These are phyloP conservation scores for Eutypella sp. DNA, from an alignment of 2,329 filamentous ascomycete genomes.

Conservation along the genomic window DNA sequence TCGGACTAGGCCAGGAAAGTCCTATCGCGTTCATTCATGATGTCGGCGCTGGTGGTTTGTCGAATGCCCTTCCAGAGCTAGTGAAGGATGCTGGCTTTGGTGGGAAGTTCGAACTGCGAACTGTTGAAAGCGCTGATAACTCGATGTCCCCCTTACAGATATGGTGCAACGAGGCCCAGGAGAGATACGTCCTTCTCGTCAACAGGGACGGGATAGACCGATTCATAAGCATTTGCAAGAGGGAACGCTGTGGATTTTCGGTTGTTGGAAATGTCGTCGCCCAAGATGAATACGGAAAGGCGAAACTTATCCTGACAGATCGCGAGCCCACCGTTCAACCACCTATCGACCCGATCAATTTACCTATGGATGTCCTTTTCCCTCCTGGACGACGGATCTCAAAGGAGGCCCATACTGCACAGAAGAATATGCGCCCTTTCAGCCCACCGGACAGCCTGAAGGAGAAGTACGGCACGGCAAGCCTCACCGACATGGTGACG, in stretches of 20 bases:
- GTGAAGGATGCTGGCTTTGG: conserved; percentile 75
- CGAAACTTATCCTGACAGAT: conserved; percentile 63
- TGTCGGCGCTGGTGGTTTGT: conserved; percentile 87
- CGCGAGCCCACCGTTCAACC: conserved; percentile 20
- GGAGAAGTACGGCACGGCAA: background rate
- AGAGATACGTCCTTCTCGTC: conserved; percentile 89
- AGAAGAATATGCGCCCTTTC: conserved; percentile 4
- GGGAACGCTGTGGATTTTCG: conserved; percentile 90
- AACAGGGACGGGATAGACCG: conserved; percentile 74
- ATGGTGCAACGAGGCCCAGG: conserved; percentile 96
- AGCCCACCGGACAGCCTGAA: background rate
- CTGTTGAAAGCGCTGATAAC: conserved; percentile 83
- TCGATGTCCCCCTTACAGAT: conserved; percentile 96
- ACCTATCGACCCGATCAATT: conserved; percentile 20
- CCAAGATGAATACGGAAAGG: conserved; percentile 55
- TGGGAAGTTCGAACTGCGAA: conserved; percentile 88
- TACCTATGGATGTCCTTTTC: conserved; percentile 26
- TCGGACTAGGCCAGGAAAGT: conserved; percentile 74
- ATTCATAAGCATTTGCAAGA: conserved; percentile 62
- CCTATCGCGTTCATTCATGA: conserved; percentile 98
- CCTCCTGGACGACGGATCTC: conserved; percentile 23
- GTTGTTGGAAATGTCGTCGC: conserved; percentile 76
- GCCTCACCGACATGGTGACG: conserved; percentile 38
- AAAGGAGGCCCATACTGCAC: conserved; percentile 4
- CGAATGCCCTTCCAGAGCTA: conserved; percentile 70